A percentile compares a stretch with the other conserved stretches of the same genome.
Conservation (phyloP, 2,329 filamentous ascomycete genomes). For the Penicillium hesseltinei region DNA sequence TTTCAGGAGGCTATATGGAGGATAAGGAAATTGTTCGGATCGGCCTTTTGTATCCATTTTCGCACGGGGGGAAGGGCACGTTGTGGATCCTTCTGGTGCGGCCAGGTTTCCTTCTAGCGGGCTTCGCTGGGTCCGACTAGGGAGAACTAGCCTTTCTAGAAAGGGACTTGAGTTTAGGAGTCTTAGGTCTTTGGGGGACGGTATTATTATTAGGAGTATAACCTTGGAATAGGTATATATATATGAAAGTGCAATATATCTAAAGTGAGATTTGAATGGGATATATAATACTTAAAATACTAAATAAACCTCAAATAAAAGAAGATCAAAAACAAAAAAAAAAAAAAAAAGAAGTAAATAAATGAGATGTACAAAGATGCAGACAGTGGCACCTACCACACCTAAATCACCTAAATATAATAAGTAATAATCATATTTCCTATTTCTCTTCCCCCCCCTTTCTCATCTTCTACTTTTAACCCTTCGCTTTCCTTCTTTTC, state of each 20-base stretch:
- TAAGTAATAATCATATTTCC: slow-evolving; percentile 9
- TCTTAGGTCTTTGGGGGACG: not conserved
- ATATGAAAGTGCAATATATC: not conserved
- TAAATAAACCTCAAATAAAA: not conserved
- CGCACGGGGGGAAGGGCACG: slow-evolving; percentile 32
- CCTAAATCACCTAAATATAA: slow-evolving; percentile 18
- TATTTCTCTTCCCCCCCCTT: slow-evolving; percentile 4
- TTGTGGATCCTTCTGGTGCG: slow-evolving; percentile 39
- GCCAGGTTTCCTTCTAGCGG: slow-evolving; percentile 32
- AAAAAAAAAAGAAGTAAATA: slow-evolving; percentile 17
- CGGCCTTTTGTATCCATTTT: slow-evolving; percentile 32
- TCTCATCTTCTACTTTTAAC: slow-evolving; percentile 7
- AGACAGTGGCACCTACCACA: slow-evolving; percentile 29
- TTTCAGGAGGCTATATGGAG: slow-evolving; percentile 1
- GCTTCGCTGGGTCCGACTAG: slow-evolving; percentile 27
- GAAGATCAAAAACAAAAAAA: not conserved
- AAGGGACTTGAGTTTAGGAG: slow-evolving; percentile 6
- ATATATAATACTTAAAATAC: not conserved
- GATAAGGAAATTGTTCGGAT: slow-evolving; percentile 26
- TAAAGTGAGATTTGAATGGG: not conserved
- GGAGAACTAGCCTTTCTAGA: slow-evolving; percentile 13
- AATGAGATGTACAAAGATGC: slow-evolving; percentile 16
- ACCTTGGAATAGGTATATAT: not conserved
- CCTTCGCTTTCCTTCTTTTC: not conserved
- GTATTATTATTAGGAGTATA: not conserved